Evolutionary conservation across 1,284 basidiomycete species (phyloP).

Genomic region (Phellinidium pouzarii): DNA sequence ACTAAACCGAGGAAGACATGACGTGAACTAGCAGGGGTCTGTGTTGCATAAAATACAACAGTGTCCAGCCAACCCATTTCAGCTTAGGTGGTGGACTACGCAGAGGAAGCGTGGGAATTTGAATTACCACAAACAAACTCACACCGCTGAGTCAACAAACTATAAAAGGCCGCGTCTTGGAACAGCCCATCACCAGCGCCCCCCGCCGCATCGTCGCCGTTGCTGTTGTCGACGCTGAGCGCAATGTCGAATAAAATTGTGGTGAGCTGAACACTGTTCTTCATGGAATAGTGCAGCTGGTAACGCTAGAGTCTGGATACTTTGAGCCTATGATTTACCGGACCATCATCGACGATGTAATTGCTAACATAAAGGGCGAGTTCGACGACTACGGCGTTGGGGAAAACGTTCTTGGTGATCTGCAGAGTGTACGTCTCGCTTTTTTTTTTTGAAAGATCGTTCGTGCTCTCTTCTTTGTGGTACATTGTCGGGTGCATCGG

Average conservation of each 20-base stretch:
- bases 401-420: constrained; percentile 83
- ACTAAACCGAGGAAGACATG: constrained; percentile 60
- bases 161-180: constrained; percentile 40
- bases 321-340: constrained; percentile 89
- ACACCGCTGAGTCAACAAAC: constrained; percentile 34
- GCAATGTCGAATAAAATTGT: constrained; percentile 86
- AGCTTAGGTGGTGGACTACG: constrained; percentile 1
- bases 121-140: constrained; percentile 30
- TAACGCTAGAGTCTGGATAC: constrained; percentile 45
- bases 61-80: neutral
- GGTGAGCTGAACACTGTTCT: constrained; percentile 71
- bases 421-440: constrained; percentile 71
- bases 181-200: constrained; percentile 29
- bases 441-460: constrained; percentile 14
- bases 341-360: constrained; percentile 94
- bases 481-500: constrained; percentile 4
- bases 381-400: constrained; percentile 96
- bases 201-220: constrained; percentile 26
- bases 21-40: constrained; percentile 20
- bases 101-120: constrained; percentile 45
- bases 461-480: constrained; percentile 8
- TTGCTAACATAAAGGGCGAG: constrained; percentile 81
- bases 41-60: neutral
- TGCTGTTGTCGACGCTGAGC: constrained; percentile 30
- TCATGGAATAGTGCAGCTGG: constrained; percentile 48